phyloP scores from a whole-genome alignment of 257 asterid species.

The Petunia secreta region DNA sequence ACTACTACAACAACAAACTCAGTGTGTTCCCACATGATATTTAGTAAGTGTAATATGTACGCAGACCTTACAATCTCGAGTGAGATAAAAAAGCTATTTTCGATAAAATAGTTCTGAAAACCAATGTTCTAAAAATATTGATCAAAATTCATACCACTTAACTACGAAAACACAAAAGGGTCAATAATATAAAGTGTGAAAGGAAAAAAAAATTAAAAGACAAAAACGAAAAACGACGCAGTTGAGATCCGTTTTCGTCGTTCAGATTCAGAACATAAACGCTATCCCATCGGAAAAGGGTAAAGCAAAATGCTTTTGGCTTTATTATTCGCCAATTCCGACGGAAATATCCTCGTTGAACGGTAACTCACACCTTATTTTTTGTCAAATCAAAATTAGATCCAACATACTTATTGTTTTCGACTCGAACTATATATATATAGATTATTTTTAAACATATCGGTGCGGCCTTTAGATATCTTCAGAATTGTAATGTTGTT shows the following conservation, averaged over 20 bases:
- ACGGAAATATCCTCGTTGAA: slow-evolving; percentile 93
- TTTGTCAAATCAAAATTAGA: background rate
- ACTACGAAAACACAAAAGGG: too few species aligned
- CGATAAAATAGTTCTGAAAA: too few species aligned
- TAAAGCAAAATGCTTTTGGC: slow-evolving; percentile 69
- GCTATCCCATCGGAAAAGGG: background rate
- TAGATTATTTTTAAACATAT: background rate
- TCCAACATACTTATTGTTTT: background rate
- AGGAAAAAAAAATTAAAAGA: too few species aligned
- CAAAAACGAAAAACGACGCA: background rate
- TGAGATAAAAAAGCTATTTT: too few species aligned
- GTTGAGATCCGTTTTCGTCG: background rate
- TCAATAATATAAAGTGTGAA: too few species aligned
- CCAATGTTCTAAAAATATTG: too few species aligned
- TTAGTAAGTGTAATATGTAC: too few species aligned
- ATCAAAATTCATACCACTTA: too few species aligned
- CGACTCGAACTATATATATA: background rate
- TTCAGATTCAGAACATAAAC: background rate
- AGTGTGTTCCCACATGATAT: too few species aligned
- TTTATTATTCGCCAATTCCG: slow-evolving; percentile 82
- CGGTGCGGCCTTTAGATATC: background rate
- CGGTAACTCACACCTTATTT: slow-evolving; percentile 49
- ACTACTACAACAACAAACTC: too few species aligned
- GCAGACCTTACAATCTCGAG: too few species aligned
- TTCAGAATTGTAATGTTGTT: too few species aligned